Percentiles rank a stretch among this genome's conserved stretches.
These are phyloP conservation scores for Aspergillus caelatus DNA, from an alignment of 2,329 filamentous ascomycete genomes.

Conservation along the genomic window DNA sequence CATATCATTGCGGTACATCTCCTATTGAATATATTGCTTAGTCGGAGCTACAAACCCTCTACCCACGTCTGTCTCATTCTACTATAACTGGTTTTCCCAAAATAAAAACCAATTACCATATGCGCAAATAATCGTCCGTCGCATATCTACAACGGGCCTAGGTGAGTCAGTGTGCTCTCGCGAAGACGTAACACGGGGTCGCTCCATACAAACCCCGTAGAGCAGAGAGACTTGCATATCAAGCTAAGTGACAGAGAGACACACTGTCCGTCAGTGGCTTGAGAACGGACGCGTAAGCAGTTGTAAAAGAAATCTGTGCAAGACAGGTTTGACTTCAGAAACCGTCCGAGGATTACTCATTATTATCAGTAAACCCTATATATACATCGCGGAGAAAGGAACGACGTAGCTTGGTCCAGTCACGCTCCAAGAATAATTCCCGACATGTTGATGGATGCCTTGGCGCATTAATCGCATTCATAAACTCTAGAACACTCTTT, in stretches of 20 bases:
- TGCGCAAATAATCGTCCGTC: not conserved
- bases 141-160: not conserved
- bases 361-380: too few relatives aligned
- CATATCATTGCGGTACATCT: too few relatives aligned
- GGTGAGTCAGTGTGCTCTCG: not conserved
- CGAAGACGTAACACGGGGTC: not conserved
- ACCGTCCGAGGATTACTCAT: too few relatives aligned
- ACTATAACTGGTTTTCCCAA: not conserved
- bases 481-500: not conserved
- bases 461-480: not conserved
- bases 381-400: too few relatives aligned
- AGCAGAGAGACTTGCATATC: not conserved
- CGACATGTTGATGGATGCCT: rapidly evolving
- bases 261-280: not conserved
- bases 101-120: not conserved
- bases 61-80: not conserved
- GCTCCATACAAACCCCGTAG: not conserved
- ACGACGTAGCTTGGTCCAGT: not conserved
- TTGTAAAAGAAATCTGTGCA: not conserved
- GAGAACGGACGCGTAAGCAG: not conserved
- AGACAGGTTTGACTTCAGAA: too few relatives aligned
- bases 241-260: not conserved
- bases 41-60: too few relatives aligned
- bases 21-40: too few relatives aligned
- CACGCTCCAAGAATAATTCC: not conserved